These are phyloP conservation scores for Aquilaria yunnanensis DNA, from an alignment of 345 rosid species.

Conservation along the genomic window DNA sequence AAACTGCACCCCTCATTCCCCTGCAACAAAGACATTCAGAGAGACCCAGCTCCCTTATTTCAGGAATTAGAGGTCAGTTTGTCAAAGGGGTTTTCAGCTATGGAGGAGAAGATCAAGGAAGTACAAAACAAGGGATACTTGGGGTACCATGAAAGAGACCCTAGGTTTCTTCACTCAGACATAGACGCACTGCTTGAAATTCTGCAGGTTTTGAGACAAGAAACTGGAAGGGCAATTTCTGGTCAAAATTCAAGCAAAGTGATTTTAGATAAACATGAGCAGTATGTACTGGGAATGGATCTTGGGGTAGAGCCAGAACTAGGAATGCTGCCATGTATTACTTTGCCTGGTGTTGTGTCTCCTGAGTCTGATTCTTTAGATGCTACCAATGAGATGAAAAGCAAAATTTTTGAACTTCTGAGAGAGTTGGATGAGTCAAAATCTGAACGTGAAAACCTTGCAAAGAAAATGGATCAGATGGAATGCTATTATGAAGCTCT, in stretches of 20 bases:
- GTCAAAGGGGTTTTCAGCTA: constrained; percentile 56
- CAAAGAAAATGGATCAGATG: constrained; percentile 97
- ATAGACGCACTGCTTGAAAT: constrained; percentile 50
- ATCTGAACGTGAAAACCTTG: constrained; percentile 75
- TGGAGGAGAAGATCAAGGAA: constrained; percentile 71
- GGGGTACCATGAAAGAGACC: constrained; percentile 63
- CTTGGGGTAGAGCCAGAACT: constrained; percentile 62
- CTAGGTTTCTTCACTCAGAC: constrained; percentile 49
- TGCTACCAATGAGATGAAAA: constrained; percentile 54
- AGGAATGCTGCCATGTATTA: constrained; percentile 64
- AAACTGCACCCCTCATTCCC: constrained; percentile 30
- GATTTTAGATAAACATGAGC: constrained; percentile 33
- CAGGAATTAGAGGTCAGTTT: constrained; percentile 48
- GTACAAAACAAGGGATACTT: constrained; percentile 64
- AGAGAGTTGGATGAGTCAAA: constrained; percentile 86
- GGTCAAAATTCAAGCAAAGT: constrained; percentile 34
- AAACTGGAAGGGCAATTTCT: constrained; percentile 41
- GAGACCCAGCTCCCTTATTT: constrained; percentile 31
- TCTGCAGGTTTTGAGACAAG: constrained; percentile 72
- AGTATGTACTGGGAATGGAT: constrained; percentile 38
- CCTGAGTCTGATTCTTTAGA: constrained; percentile 52
- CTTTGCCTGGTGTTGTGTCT: constrained; percentile 51
- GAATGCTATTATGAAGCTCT: constrained; percentile 95
- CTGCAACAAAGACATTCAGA: constrained; percentile 21
- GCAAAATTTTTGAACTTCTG: constrained; percentile 74